Evolutionary conservation across 768 basidiomycete species (phyloP), one percentile per base, ranked within the genome.

Genomic region (Gloeophyllum trabeum): DNA sequence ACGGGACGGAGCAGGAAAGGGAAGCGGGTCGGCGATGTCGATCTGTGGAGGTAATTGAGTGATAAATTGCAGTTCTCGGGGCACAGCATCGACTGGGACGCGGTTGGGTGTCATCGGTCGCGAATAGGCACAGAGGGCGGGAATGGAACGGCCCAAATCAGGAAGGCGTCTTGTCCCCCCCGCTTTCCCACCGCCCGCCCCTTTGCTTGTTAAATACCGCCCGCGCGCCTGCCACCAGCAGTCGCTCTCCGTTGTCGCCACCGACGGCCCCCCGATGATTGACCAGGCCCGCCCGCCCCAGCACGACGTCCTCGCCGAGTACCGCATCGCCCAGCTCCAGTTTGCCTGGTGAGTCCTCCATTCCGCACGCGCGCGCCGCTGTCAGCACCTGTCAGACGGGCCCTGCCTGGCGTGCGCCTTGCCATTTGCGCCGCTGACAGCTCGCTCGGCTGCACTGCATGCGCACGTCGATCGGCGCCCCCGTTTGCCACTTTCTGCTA

Each of bases 301-400:
- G 39, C 59, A 59, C 51, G 59, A 63, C 57, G 65, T 72, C 60
- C 68, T 76, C 51, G 72, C 71, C 52, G 61, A 64, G 47, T 80
- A 76, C 66, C 73, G 73, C 72, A 67, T 79, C 45, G 70, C 72
- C 30, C 76, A 79, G 55, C 69, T 79, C 44, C 73, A 79, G 44
- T 73, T 71, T 60, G 63, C 75, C 6, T 67, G 79, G 75, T 75
- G 56, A 61, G 70, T 69, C 39, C 39, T 22, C 28, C 41, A 37
- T 28, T 35, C 49, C 59, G 59, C 46, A 43, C 51, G 46, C 52
- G 52, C 52, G 54, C 48, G 36, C 22, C 42, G 21, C 40, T 19
- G 46, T 38, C 38, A 5, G 14, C 35, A 25, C 24, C 19, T 24
- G 32, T 26, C 70, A 48, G n/a, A n/a, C n/a, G n/a, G n/a, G n/a